Evolutionary conservation across 306 rosid species (phyloP), one percentile per base, ranked within the genome.

Genomic region (Acacia crassicarpa): DNA sequence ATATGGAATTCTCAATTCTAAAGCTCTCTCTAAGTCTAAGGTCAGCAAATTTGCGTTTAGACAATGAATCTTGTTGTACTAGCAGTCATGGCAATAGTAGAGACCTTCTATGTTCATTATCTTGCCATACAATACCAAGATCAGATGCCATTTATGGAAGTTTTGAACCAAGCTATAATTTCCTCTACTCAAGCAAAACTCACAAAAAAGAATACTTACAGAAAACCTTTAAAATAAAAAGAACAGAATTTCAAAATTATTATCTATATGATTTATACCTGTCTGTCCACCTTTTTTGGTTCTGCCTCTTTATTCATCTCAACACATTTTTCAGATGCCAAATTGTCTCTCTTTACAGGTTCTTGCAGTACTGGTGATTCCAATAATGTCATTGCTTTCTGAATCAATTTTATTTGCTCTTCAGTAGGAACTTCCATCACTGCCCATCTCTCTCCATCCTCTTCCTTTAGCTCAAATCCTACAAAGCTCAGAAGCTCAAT

Each of bases 391-490:
- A 88, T 35, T 9, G 89, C 94, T 62, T 85, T 73, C 67, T 86
- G 84, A 10, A 96, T 85, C 67, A 86, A 76, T 23, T 53, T 73
- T 14, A 89, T 62, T 48, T 79, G 83, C 33, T 90, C 94, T 85
- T 84, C 87, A 0, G 56, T 41, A 51, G 97, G 98, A 74, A 87
- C 89, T 71, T 88, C 97, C 94, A 93, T 92, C 67, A 85, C 70
- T 0, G 94, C 97, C 97, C 97, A 96, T 79, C 91, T 91, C 66
- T 96, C 99, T n/a, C 88, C 98, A 67, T 89, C 90, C 80, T 96
- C 98, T 53, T 93, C 97, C 82, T 32, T 83, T 63, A 92, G 87
- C 14, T 84, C 85, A 83, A 96, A 93, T 0, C 99, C 98, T 3
- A 92, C 83, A 74, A 84, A 82, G 72, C 92, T 87, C 84, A 96